These are phyloP conservation scores for Xerophyta viscosa DNA, from an alignment of 106 monocot genomes.

Conservation along the genomic window DNA sequence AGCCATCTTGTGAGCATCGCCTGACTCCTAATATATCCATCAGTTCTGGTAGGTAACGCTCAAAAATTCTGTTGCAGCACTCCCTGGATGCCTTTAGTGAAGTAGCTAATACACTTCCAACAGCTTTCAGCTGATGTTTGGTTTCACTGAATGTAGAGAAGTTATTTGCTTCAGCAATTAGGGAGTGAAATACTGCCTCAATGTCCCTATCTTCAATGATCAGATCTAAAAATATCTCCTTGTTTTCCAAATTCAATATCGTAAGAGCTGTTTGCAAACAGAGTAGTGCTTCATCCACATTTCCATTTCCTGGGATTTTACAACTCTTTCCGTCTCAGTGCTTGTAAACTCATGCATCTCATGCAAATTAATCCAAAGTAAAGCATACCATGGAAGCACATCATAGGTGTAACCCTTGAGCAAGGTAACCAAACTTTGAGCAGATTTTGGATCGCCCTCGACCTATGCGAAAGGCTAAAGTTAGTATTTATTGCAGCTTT, in stretches of 20 bases:
- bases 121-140: slow-evolving; percentile 25
- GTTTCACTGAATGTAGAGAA: slow-evolving; percentile 27
- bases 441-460: slow-evolving; percentile 24
- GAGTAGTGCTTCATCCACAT: slow-evolving; percentile 53
- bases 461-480: slow-evolving; percentile 23
- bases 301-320: slow-evolving; percentile 34
- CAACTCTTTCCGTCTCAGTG: slow-evolving; percentile 14
- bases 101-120: slow-evolving; percentile 61
- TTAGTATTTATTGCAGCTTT: not conserved
- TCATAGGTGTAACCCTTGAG: slow-evolving; percentile 59
- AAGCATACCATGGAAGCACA: slow-evolving; percentile 68
- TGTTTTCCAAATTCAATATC: slow-evolving; percentile 23
- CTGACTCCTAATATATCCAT: slow-evolving; percentile 45
- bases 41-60: slow-evolving; percentile 46
- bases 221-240: slow-evolving; percentile 40
- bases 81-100: slow-evolving; percentile 36
- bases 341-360: too few relatives aligned
- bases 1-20: slow-evolving; percentile 6
- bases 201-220: slow-evolving; percentile 63
- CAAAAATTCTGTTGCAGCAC: slow-evolving; percentile 63
- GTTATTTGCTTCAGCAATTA: slow-evolving; percentile 23
- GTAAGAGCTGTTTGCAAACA: slow-evolving; percentile 59
- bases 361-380: too few relatives aligned
- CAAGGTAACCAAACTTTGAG: slow-evolving; percentile 39
- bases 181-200: slow-evolving; percentile 34